Base-by-base conservation (phyloP, 441 rosid species). In the Breynia disticha region DNA sequence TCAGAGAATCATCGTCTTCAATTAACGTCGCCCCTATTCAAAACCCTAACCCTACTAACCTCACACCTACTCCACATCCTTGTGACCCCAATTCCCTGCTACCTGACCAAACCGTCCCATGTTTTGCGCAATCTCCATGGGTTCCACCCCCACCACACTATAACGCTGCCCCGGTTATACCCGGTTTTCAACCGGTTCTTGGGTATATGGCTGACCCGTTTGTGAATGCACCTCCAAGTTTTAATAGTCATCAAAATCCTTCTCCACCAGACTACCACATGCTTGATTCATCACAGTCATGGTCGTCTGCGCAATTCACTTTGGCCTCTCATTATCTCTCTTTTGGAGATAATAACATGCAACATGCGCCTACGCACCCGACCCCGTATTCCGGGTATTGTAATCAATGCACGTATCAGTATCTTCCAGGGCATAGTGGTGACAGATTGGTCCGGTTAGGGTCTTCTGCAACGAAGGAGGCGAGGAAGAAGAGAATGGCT, bases 401-500 rank as follows among this genome's bases (percentile, higher is more conserved):
- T 13, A 79, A 76, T 61, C 90, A 73, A 16, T 78, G 71, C 57
- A 74, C 74, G 9, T 74, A 75, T 41, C 86, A 72, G 28, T 82
- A 65, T 59, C 19, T 65, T 19, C 73, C 64, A 0, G 81, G 76
- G 6, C 76, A 69, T 39, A 76, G 76, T 35, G 83, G 74, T 38
- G 76, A 72, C 17, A 62, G 79, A 60, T 43, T 79, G 55, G 62
- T 55, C 47, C 72, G 84, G 54, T 50, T 78, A 39, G 85, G 97
- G 47, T 78, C 95, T 0, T 84, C 90, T 0, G 95, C 91, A 1
- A 86, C 97, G 0, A 88, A 88, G 59, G 95, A 88, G 44, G 98
- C 97, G 1, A 75, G 97, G 69, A 91, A 86, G 83, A 91, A 91
- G 74, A 76, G 97, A 43, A 88, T 91, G 97, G 97, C 95, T 0